Percentiles rank a stretch among this genome's conserved stretches.
These are phyloP conservation scores for Excoecaria agallocha DNA, from an alignment of 345 rosid species.

Conservation along the genomic window DNA sequence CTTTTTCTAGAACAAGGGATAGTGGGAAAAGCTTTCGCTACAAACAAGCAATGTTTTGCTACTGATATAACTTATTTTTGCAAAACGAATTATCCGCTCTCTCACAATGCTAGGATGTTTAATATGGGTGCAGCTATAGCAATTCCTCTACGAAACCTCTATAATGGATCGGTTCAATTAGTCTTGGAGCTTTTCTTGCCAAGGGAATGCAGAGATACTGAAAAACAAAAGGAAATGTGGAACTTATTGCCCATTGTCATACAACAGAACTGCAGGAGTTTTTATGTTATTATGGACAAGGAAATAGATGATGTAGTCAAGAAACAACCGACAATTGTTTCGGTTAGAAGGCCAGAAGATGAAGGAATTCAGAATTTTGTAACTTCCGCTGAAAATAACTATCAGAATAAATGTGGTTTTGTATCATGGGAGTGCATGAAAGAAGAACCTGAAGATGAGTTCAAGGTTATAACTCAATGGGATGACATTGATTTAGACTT, in stretches of 20 bases:
- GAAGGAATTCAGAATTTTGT: conserved; percentile 26
- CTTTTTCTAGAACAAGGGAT: conserved; percentile 67
- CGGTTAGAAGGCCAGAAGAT: conserved; percentile 22
- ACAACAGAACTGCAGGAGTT: conserved; percentile 25
- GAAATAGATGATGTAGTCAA: conserved; percentile 28
- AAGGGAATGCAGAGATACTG: conserved; percentile 26
- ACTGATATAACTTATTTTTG: conserved; percentile 54
- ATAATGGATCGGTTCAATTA: conserved; percentile 23
- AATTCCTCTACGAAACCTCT: conserved; percentile 28
- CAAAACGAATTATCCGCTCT: conserved; percentile 64
- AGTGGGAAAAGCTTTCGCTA: conserved; percentile 66
- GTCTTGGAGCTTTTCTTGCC: conserved; percentile 44
- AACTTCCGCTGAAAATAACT: conserved; percentile 37
- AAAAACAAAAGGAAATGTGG: conserved; percentile 20
- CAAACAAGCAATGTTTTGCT: conserved; percentile 52
- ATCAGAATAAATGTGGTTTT: conserved; percentile 47
- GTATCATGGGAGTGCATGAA: conserved; percentile 56
- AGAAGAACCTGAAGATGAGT: conserved; percentile 54
- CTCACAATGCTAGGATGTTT: conserved; percentile 55
- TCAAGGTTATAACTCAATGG: conserved; percentile 46
- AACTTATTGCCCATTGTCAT: conserved; percentile 15
- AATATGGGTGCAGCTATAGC: conserved; percentile 33
- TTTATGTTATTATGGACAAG: conserved; percentile 25
- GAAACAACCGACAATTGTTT: conserved; percentile 30
- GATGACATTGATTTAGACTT: conserved; percentile 36